These are phyloP conservation scores for Ganoderma resinaceum DNA, from an alignment of 1,284 basidiomycete genomes.

Conservation along the genomic window DNA sequence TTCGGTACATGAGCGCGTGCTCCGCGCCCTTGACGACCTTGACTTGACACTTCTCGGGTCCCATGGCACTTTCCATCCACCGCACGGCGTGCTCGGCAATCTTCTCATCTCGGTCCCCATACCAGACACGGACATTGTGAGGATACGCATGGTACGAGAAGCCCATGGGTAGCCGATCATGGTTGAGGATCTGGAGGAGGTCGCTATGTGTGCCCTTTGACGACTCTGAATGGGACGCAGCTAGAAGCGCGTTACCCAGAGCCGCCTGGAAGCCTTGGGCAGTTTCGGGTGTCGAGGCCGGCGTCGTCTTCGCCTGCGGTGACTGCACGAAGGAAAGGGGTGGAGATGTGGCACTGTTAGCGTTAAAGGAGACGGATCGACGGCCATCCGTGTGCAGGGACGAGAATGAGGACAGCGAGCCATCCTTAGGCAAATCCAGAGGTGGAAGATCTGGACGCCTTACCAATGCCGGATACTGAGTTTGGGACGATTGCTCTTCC, in stretches of 20 bases:
- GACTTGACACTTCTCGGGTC: conserved; percentile 76
- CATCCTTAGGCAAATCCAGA: conserved; percentile 25
- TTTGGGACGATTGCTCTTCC: conserved; percentile 37
- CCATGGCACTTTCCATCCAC: conserved; percentile 91
- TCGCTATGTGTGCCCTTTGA: conserved; percentile 91
- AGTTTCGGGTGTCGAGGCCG: conserved; percentile 38
- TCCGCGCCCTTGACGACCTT: conserved; percentile 88
- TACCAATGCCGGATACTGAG: conserved; percentile 22
- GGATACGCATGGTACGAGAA: conserved; percentile 83
- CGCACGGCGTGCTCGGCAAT: conserved; percentile 88
- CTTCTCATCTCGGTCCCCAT: conserved; percentile 92
- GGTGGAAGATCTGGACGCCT: conserved; percentile 24
- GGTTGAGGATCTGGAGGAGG: conserved; percentile 89
- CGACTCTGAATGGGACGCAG: conserved; percentile 95
- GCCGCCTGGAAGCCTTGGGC: conserved; percentile 64
- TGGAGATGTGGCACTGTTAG: conserved; percentile 45
- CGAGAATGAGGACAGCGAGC: conserved; percentile 9
- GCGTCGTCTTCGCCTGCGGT: conserved; percentile 28
- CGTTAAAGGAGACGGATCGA: conserved; percentile 71
- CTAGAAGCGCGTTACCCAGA: conserved; percentile 85
- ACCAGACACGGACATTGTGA: conserved; percentile 89
- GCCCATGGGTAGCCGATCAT: conserved; percentile 85
- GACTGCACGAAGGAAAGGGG: conserved; percentile 56
- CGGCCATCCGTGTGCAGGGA: conserved; percentile 52
- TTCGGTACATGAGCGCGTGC: conserved; percentile 93